Percentiles rank a stretch among this genome's conserved stretches.
These are phyloP conservation scores for Tolypocladium paradoxum DNA, from an alignment of 2,329 filamentous ascomycete species.

Conservation along the genomic window DNA sequence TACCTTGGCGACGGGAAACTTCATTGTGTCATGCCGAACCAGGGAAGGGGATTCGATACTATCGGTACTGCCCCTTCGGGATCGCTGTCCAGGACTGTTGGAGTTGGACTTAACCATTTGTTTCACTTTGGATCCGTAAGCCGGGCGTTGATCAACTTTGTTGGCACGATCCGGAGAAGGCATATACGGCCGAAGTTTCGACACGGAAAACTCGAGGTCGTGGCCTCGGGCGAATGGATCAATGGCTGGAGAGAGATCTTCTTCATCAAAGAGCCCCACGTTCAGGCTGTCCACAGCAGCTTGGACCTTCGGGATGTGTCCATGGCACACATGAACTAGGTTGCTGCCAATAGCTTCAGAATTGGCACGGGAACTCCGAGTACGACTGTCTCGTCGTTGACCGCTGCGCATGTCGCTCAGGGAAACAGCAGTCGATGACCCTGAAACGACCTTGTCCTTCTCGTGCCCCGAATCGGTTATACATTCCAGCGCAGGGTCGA, in stretches of 20 bases:
- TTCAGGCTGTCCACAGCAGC: neutral
- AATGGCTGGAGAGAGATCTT: neutral
- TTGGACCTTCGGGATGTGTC: neutral
- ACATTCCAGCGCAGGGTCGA: constrained; percentile 3
- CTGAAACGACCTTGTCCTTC: constrained; percentile 1
- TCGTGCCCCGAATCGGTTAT: neutral
- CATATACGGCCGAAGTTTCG: constrained; percentile 4
- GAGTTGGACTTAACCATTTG: neutral
- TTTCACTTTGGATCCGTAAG: constrained; percentile 1
- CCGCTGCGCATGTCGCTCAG: neutral
- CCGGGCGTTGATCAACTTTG: neutral
- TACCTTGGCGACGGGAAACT: constrained; percentile 1
- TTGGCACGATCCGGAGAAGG: neutral
- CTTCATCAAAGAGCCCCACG: neutral
- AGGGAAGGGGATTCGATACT: neutral
- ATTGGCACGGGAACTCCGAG: neutral
- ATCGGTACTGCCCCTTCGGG: neutral
- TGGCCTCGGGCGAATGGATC: neutral
- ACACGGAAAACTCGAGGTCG: neutral
- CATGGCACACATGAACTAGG: neutral
- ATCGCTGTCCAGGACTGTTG: neutral
- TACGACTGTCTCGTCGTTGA: neutral
- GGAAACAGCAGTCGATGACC: constrained; percentile 3
- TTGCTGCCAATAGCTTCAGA: neutral
- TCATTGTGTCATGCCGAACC: neutral